Evolutionary conservation across 768 basidiomycete species (phyloP).

Genomic region (Leccinum variicolor): DNA sequence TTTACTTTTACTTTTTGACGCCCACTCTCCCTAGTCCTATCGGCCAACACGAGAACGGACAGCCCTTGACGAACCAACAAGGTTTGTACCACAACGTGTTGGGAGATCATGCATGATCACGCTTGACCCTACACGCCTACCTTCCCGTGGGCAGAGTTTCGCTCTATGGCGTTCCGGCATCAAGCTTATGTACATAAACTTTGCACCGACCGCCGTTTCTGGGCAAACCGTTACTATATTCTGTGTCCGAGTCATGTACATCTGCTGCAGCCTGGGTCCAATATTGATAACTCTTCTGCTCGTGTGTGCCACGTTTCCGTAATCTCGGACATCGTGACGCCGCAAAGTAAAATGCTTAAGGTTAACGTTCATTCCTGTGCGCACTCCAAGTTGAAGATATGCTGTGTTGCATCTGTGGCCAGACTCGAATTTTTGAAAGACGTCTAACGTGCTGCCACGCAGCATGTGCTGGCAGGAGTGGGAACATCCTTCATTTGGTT

Average conservation of each 20-base stretch:
- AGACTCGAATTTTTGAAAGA: neutral
- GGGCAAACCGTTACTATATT: neutral
- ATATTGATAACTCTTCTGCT: constrained; percentile 12
- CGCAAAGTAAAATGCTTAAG: neutral
- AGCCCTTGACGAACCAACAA: constrained; percentile 8
- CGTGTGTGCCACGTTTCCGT: constrained; percentile 25
- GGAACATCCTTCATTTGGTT: constrained; percentile 11
- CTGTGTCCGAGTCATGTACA: neutral
- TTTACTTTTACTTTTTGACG: neutral
- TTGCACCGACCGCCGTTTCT: constrained; percentile 2
- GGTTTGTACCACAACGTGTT: constrained; percentile 8
- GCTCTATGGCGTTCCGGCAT: neutral
- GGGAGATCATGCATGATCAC: constrained; percentile 3
- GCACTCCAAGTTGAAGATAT: neutral
- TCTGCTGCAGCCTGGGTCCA: neutral
- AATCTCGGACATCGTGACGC: constrained; percentile 13
- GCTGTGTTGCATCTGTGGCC: constrained; percentile 1
- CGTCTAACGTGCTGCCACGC: neutral
- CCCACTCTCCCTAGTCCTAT: constrained; percentile 4
- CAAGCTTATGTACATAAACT: constrained; percentile 3
- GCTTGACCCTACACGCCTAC: constrained; percentile 2
- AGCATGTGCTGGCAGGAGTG: constrained; percentile 4
- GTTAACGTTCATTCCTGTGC: constrained; percentile 15
- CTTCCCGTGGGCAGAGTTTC: neutral
- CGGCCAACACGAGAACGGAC: constrained; percentile 7